Base-by-base conservation (phyloP, 1,284 basidiomycete species). In the Ustanciosporium gigantosporum region DNA sequence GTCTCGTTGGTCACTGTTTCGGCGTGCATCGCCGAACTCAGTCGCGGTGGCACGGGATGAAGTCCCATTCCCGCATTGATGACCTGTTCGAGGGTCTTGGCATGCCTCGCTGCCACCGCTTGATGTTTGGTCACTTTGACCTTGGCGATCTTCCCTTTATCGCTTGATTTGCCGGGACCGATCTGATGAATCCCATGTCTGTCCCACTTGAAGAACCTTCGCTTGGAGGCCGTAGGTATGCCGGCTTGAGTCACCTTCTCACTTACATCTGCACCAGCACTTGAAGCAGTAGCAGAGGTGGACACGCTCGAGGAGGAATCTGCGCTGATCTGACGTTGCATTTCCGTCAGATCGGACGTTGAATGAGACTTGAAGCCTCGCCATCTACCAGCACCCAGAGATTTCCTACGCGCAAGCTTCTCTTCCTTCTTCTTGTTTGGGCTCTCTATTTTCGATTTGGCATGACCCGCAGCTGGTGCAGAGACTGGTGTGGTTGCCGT, bases 41-140 rank as follows among this genome's bases (percentile, higher is more conserved):
- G 23, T 15, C 59, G 55, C 20, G 47, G 36, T 23, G 41, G 42
- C 17, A 57, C 29, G 16, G 55, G 64, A 40, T 64, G 50, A 13
- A 67, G 46, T 2, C 65, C 65, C 50, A 56, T 58, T 4, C 65
- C 64, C 8, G 67, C 68, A 24, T 64, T 71, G 49, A 71, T 69
- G 46, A 71, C 64, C 36, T 69, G 62, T 31, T 71, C 69, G 14
- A 71, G 57, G 3, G 57, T 58, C 39, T 59, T 64, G n/a, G 69
- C 69, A 41, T 71, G 69, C n/a, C 69, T 41, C 15, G 62, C 64
- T n/a, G 67, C 66, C 1, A 59, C 16, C 0, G 56, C 67, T 31
- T 69, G 62, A 17, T 60, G 46, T 40, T 62, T 69, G 19, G 52
- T 59, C 34, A 69, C 46, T 32, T 67, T 67, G 37, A 52, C 59